Base-by-base conservation (phyloP, 257 asterid genomes). In the Nicotiana tabacum region DNA sequence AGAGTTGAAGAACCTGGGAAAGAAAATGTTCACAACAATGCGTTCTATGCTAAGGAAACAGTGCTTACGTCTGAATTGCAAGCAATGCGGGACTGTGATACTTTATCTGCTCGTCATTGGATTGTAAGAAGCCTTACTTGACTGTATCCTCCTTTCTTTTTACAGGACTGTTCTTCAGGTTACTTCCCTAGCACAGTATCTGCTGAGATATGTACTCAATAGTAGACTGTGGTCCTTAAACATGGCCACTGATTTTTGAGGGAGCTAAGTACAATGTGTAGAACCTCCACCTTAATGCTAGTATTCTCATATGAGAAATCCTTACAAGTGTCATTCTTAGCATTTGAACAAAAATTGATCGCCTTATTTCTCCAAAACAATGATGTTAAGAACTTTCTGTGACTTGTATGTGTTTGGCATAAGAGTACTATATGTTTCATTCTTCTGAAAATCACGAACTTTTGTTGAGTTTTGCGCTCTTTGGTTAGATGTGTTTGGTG, bases 81-180 rank as follows among this genome's bases (percentile, higher is more conserved):
- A 88, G 99, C 99, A 80, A 94, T 90, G 92, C 97, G 99, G 21
- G 97, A 95, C 82, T 91, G 96, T 81, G 92, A 93, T 92, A 97
- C 97, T n/a, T 86, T 90, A 76, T 87, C 94, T 35, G 99, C 98
- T 68, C 98, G 99, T 30, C 99, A 95, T 85, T 95, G 99, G 99
- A 92, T 95, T 77, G 99, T 95, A 92, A 90, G 98, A 82, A 43
- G 65, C 83, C 68, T 65, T 39, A 37, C 81, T 72, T 27, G 35
- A 17, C 29, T 85, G 33, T 13, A 46, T 27, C 13, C 64, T 48
- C 66, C 72, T 17, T 61, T 64, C 60, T 35, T 48, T 37, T 46
- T 11, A 15, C 15, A n/a, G 32, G 32, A 60, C 67, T 7, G 11
- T 53, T 2, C 12, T 30, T 48, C 9, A 5, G 9, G 37, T 55